Evolutionary conservation across 1,284 basidiomycete species (phyloP), one percentile per base, ranked within the genome.

Genomic region (Marasmius fiardii): DNA sequence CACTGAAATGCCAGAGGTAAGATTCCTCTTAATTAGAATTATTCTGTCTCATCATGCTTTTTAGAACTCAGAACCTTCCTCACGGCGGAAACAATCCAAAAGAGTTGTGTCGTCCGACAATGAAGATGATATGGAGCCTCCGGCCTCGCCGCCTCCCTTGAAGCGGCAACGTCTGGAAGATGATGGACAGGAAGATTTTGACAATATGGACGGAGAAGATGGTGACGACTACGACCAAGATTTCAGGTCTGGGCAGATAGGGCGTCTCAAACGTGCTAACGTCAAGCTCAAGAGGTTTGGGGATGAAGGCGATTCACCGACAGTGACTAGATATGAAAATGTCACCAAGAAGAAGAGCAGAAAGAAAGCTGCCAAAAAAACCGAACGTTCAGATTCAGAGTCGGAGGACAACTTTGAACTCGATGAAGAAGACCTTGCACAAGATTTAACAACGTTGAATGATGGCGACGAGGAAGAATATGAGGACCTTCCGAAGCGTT

Each of bases 401-500:
- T 64, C 63, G 20, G 61, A 65, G 16, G 54, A 61, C 51, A 63
- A 70, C 10, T 61, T 59, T 48, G 43, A 51, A 33, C 33, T 52
- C 11, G 31, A 59, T 20, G 67, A 65, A 33, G 58, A 54, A 28
- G 63, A 64, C 24, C 50, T 58, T 6, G 56, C 52, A 3, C 63
- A 65, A 16, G 66, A 65, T 43, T 60, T 57, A 4, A 61, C 51
- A 21, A 55, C 61, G 16, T 51, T 53, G 20, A 60, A 65, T 18
- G 53, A 58, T 24, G 65, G 66, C 26, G 73, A 77, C 14, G 76
- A 77, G 33, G 70, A 74, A n/a, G 65, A 67, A 21, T 60, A 70
- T 51, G 71, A 69, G 4, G 60, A 65, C 5, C 71, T 71, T 16
- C 57, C 65, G 23, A 61, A 61, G 31, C 58, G 24, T 61, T 60